Conservation (phyloP, 345 rosid genomes). For the Heritiera fomes region DNA sequence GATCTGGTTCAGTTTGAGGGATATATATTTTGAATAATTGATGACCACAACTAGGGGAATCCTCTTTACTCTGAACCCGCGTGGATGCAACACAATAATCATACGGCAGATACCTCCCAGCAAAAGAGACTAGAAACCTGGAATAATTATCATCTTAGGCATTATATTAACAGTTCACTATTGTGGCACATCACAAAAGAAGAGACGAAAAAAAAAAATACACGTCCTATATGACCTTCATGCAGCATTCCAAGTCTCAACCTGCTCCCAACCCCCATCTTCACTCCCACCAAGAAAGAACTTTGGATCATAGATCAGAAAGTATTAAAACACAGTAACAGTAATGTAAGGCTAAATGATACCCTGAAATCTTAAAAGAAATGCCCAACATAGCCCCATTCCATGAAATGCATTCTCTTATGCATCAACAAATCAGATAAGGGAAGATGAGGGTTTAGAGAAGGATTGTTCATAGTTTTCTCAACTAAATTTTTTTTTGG, state of each 20-base stretch:
- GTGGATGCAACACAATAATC: slow-evolving; percentile 56
- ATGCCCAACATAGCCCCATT: background rate
- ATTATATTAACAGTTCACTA: background rate
- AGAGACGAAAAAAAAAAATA: background rate
- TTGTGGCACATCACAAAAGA: slow-evolving; percentile 11
- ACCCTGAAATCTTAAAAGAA: background rate
- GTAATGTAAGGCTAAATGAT: background rate
- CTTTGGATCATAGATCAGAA: background rate
- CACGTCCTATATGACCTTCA: background rate
- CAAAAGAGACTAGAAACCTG: slow-evolving; percentile 90
- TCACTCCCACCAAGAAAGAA: background rate
- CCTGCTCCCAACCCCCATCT: background rate
- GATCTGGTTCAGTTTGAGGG: slow-evolving; percentile 55
- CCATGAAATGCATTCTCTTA: background rate
- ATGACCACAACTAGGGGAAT: slow-evolving; percentile 43
- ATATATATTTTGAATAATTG: slow-evolving; percentile 62
- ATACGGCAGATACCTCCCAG: slow-evolving; percentile 78
- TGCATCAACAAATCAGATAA: too few species aligned
- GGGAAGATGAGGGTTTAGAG: background rate
- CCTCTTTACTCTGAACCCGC: slow-evolving; percentile 36
- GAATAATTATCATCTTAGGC: slow-evolving; percentile 31
- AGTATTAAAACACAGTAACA: background rate
- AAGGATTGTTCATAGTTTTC: background rate
- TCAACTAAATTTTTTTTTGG: background rate
- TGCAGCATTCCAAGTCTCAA: background rate